A percentile compares a stretch with the other conserved stretches of the same genome.
These are phyloP conservation scores for Didymella glomerata DNA, from an alignment of 2,329 filamentous ascomycete genomes.

Conservation along the genomic window DNA sequence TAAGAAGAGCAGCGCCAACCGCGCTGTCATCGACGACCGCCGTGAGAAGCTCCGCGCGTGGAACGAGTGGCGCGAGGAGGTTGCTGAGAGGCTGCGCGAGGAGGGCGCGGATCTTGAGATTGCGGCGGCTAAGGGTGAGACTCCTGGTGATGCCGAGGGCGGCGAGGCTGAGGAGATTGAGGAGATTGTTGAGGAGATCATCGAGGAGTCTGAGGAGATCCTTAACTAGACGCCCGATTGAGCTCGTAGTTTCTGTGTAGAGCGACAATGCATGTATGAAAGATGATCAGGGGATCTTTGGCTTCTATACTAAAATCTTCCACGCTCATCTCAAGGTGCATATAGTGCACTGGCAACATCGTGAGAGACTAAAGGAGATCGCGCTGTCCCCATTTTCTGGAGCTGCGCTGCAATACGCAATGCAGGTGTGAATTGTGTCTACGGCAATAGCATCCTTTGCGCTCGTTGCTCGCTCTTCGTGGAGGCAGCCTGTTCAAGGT, in stretches of 20 bases:
- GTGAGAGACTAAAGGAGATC: too few species aligned
- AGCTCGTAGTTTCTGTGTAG: constrained; percentile 8
- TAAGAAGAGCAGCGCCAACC: constrained; percentile 91
- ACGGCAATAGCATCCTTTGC: too few species aligned
- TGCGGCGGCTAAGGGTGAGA: constrained; percentile 61
- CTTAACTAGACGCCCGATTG: constrained; percentile 35
- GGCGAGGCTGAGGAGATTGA: constrained; percentile 65
- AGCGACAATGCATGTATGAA: constrained; percentile 11
- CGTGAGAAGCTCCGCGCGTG: constrained; percentile 86
- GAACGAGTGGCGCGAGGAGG: constrained; percentile 80
- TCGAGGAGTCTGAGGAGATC: constrained; percentile 88
- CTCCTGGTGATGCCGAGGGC: constrained; percentile 56
- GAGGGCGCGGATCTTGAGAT: constrained; percentile 66
- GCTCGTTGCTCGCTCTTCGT: too few species aligned
- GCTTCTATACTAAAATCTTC: too few species aligned
- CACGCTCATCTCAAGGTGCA: too few species aligned
- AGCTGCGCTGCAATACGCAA: too few species aligned
- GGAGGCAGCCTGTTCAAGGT: too few species aligned
- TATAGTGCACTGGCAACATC: too few species aligned
- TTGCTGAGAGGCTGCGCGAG: constrained; percentile 69
- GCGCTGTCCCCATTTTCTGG: too few species aligned
- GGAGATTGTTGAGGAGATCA: constrained; percentile 88
- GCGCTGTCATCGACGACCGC: constrained; percentile 89
- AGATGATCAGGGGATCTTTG: constrained; percentile 1
- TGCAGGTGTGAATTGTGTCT: too few species aligned